Evolutionary conservation across 257 asterid species (phyloP).

Genomic region (Ehretia macrophylla): DNA sequence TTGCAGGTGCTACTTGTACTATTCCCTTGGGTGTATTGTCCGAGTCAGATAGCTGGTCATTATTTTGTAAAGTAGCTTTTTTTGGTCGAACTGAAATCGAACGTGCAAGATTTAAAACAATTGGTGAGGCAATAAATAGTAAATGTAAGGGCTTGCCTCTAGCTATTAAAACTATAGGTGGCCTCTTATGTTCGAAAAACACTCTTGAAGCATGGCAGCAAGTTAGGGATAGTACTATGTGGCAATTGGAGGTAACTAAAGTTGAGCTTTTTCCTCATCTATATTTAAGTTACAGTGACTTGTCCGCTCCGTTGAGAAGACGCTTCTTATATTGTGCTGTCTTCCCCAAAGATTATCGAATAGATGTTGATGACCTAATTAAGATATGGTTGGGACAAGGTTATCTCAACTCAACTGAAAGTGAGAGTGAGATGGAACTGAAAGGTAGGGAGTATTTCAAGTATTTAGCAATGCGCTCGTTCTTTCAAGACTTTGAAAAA

Average conservation of each 20-base stretch:
- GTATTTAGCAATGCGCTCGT: no score
- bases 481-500: no score
- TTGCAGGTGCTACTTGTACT: not conserved
- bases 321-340: no score
- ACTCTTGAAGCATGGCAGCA: not conserved
- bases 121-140: not conserved
- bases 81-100: not conserved
- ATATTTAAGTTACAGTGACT: no score
- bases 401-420: no score
- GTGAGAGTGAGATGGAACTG: no score
- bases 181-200: not conserved
- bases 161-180: not conserved
- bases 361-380: no score
- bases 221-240: not conserved
- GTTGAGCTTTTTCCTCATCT: no score
- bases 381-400: no score
- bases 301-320: no score
- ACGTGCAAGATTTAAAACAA: not conserved
- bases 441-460: no score
- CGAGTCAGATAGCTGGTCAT: not conserved
- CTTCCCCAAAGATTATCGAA: no score
- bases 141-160: not conserved
- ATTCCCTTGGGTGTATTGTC: not conserved
- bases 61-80: not conserved
- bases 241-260: not conserved